Evolutionary conservation across 2,329 filamentous ascomycete genomes (phyloP), one percentile per base, ranked within the genome.

Genomic region (Arthrocladium fulminans): DNA sequence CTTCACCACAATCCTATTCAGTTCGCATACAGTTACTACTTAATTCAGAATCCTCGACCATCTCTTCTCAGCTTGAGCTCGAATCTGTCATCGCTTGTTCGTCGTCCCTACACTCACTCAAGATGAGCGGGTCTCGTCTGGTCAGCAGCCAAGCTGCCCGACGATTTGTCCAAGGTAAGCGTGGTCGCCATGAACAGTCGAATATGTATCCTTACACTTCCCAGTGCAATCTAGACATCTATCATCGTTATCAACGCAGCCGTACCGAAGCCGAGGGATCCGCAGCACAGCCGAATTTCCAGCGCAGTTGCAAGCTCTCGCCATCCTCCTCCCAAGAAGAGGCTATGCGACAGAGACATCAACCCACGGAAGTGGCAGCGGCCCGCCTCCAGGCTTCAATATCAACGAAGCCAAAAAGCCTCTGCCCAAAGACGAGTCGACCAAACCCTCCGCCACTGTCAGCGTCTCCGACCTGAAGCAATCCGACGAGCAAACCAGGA

Each of bases 381-480:
- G 78, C 42, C 89, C 88, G 38, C 89, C 89, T 49, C 89, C 88
- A 12, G 89, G 89, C 23, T 96, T 95, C 73, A 89, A 92, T 63
- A 74, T 86, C n/a, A 83, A 90, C 61, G 76, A 88, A 70, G 89
- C 89, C 57, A 90, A 62, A 42, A 42, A 35, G 32, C 32, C 32
- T 8, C 6, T 35, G 5, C 32, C 32, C 13, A 35, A 35, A n/a
- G 32, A 35, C 6, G 32, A 35, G 6, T 15, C 13, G 32, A 35
- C 13, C 13, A 5, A 47, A 15, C 49, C 57, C 15, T 52, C 49
- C n/a, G 43, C 52, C 15, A 47, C 56, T 12, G 41, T 51, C 7
- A 53, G 55, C 2, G 49, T 54, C 3, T 54, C 61, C 25, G 54
- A 60, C 13, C 38, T 54, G 23, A 57, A 55, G 44, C 34, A 57